These are phyloP conservation scores for Cryptococcus sp. DNA, from an alignment of 1,284 basidiomycete genomes.

Conservation along the genomic window DNA sequence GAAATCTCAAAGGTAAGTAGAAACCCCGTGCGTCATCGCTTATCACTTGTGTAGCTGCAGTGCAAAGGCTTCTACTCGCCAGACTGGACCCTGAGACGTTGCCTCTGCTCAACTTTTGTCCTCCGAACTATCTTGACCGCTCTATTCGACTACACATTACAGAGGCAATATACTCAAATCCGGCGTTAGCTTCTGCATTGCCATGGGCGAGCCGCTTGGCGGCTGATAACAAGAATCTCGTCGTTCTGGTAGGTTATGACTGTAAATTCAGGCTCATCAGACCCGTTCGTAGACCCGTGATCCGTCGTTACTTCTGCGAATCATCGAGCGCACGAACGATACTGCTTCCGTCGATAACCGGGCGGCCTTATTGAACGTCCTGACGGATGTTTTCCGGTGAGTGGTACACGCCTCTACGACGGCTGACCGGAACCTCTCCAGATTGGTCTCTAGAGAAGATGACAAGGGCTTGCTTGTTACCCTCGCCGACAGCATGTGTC, in stretches of 20 bases:
- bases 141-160: neutral
- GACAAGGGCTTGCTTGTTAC: too few species aligned
- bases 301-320: too few species aligned
- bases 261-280: neutral
- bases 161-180: neutral
- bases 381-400: too few species aligned
- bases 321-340: too few species aligned
- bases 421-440: too few species aligned
- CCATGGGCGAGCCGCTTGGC: constrained; percentile 7
- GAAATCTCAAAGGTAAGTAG: constrained; percentile 11
- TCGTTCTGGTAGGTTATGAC: constrained; percentile 4
- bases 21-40: neutral
- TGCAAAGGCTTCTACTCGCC: neutral
- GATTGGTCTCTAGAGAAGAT: too few species aligned
- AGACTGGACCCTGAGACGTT: constrained; percentile 2
- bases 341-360: too few species aligned
- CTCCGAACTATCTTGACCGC: constrained; percentile 7
- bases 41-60: neutral
- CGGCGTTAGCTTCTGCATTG: neutral
- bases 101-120: constrained; percentile 7
- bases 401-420: too few species aligned
- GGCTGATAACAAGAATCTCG: constrained; percentile 5
- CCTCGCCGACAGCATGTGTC: too few species aligned
- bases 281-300: too few species aligned
- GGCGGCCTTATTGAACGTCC: too few species aligned